These are phyloP conservation scores for Pyrenochaeta sp. DNA, from an alignment of 2,329 filamentous ascomycete genomes.

Conservation along the genomic window DNA sequence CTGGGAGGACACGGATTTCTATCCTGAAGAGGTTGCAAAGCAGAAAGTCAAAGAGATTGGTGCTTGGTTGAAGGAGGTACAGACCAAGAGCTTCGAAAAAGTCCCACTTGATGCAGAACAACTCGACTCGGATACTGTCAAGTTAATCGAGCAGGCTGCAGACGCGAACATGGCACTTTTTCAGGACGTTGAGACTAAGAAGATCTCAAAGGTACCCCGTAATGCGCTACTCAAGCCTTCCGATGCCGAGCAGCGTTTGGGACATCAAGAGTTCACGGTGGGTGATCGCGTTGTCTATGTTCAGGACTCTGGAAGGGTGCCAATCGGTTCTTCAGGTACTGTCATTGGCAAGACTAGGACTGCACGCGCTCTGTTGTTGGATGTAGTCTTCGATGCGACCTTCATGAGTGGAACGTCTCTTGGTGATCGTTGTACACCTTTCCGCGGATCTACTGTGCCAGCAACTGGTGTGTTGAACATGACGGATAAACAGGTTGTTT, in stretches of 20 bases:
- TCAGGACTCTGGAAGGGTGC: constrained; percentile 90
- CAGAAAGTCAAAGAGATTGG: constrained; percentile 91
- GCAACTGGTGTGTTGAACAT: constrained; percentile 89
- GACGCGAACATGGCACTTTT: constrained; percentile 58
- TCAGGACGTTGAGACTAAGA: constrained; percentile 64
- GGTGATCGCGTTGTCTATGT: constrained; percentile 95
- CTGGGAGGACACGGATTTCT: constrained; percentile 85
- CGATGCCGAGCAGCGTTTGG: constrained; percentile 91
- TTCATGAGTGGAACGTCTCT: constrained; percentile 98
- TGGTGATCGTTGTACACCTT: constrained; percentile 86
- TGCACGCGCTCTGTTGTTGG: constrained; percentile 79
- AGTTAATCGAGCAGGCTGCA: constrained; percentile 77
- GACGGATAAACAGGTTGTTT: constrained; percentile 80
- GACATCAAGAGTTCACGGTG: constrained; percentile 81
- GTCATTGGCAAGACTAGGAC: constrained; percentile 95
- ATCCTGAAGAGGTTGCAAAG: constrained; percentile 74
- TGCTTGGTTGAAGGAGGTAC: constrained; percentile 88
- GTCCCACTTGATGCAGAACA: constrained; percentile 98
- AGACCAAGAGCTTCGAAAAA: constrained; percentile 89
- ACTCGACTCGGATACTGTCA: constrained; percentile 88
- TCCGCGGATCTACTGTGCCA: constrained; percentile 91
- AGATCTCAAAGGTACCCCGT: constrained; percentile 81
- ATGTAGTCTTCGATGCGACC: constrained; percentile 90
- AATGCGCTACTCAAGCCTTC: constrained; percentile 89
- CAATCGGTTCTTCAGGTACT: constrained; percentile 88